Evolutionary conservation across 2,329 filamentous ascomycete species (phyloP).

Genomic region (Ophiosphaerella narmari): DNA sequence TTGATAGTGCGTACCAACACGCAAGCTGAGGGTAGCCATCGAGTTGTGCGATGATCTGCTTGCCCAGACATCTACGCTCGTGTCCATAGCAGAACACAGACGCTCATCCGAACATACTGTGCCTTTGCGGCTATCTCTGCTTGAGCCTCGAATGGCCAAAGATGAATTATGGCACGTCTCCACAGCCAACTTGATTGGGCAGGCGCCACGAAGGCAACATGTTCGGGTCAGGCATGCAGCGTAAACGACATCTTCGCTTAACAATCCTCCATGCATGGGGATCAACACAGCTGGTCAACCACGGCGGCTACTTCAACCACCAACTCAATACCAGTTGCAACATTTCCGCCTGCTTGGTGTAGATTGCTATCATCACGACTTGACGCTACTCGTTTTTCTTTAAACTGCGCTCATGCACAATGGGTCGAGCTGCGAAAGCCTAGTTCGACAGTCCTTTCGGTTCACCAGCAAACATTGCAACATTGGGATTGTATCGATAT

Average conservation of each 20-base stretch:
- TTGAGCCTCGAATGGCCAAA: constrained; percentile 36
- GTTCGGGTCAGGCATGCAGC: constrained; percentile 25
- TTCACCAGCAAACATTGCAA: too few relatives aligned
- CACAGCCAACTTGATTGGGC: constrained; percentile 25
- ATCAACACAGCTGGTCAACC: constrained; percentile 8
- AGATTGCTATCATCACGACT: too few relatives aligned
- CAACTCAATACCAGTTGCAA: background rate
- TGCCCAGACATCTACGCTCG: constrained; percentile 71
- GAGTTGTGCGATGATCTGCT: constrained; percentile 48
- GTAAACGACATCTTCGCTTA: constrained; percentile 34
- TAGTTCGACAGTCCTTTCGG: too few relatives aligned
- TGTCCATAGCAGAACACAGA: constrained; percentile 71
- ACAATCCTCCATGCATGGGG: constrained; percentile 13
- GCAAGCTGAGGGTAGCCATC: constrained; percentile 54
- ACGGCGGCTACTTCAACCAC: constrained; percentile 5
- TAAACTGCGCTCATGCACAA: too few relatives aligned
- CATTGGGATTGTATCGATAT: too few relatives aligned
- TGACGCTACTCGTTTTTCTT: too few relatives aligned
- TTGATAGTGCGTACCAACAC: constrained; percentile 66
- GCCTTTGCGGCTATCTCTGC: constrained; percentile 45
- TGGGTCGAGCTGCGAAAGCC: too few relatives aligned
- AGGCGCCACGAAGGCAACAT: constrained; percentile 27
- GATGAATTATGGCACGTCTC: constrained; percentile 23
- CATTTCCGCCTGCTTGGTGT: background rate
- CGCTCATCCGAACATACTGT: constrained; percentile 49